Percentiles rank a stretch among this genome's conserved stretches.
Conservation (phyloP, 495 filamentous ascomycete species). For the Penicillium coffeae region DNA sequence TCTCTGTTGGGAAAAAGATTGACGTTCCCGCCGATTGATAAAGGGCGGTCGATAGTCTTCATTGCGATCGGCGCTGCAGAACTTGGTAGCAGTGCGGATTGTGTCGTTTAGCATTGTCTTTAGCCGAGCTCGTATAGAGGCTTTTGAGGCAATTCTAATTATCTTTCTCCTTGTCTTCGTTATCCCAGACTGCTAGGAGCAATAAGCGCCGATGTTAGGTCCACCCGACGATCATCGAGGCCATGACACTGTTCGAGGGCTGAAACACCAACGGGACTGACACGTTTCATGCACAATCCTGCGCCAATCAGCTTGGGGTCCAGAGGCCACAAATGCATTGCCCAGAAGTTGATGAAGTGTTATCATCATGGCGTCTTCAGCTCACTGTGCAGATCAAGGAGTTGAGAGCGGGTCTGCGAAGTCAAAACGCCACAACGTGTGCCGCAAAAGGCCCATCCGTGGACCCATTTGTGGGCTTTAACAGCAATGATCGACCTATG, state of each 20-base stretch:
- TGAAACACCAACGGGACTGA: neutral
- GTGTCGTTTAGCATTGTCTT: neutral
- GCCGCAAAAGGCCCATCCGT: neutral
- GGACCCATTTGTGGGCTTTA: neutral
- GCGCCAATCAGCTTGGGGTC: neutral
- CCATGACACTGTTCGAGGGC: too few relatives aligned
- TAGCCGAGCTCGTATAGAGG: neutral
- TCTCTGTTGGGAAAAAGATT: slow-evolving; percentile 4
- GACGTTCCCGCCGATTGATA: slow-evolving; percentile 24
- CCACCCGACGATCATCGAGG: neutral
- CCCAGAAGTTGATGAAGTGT: neutral
- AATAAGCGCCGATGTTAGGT: neutral
- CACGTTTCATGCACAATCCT: neutral
- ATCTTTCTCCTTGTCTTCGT: neutral
- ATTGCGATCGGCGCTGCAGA: slow-evolving; percentile 6
- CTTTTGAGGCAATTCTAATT: neutral
- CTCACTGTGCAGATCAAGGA: neutral
- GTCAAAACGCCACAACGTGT: neutral
- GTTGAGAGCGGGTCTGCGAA: neutral
- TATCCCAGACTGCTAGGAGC: neutral
- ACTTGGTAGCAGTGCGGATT: slow-evolving; percentile 9
- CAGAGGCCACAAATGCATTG: neutral
- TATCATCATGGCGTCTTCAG: neutral
- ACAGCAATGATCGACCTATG: neutral
- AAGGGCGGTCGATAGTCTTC: slow-evolving; percentile 7